Evolutionary conservation across 2,329 filamentous ascomycete genomes (phyloP).

Genomic region (Tolypocladium paradoxum): DNA sequence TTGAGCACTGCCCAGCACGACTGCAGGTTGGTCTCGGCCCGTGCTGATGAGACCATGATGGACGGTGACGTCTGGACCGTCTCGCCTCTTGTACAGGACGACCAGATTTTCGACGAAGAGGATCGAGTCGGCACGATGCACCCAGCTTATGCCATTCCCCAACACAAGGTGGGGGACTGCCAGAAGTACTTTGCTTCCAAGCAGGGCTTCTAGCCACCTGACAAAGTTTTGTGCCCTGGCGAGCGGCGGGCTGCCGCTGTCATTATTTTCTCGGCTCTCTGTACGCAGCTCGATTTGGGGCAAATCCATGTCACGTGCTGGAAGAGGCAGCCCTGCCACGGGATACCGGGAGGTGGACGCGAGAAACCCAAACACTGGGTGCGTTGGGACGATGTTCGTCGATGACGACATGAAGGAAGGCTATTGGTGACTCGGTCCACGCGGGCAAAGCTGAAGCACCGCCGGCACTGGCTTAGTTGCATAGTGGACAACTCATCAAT

Average conservation of each 20-base stretch:
- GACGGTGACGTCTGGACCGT: constrained; percentile 33
- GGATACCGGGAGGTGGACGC: neutral
- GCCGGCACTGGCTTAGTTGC: neutral
- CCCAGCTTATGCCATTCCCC: constrained; percentile 77
- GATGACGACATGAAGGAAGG: neutral
- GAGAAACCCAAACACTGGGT: neutral
- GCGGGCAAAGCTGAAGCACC: neutral
- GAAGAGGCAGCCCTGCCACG: neutral
- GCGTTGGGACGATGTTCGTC: neutral
- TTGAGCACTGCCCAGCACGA: constrained; percentile 72
- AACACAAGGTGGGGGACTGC: constrained; percentile 53
- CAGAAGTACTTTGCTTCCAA: constrained; percentile 54
- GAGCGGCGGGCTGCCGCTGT: neutral
- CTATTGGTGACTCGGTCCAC: neutral
- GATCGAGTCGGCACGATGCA: constrained; percentile 65
- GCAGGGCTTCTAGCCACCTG: constrained; percentile 38
- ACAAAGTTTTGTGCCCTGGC: neutral
- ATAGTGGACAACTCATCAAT: constrained; percentile 3
- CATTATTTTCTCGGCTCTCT: neutral
- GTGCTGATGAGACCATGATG: constrained; percentile 21
- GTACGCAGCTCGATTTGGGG: neutral
- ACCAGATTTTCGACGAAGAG: constrained; percentile 56
- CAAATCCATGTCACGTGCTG: neutral
- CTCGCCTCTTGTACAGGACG: constrained; percentile 39
- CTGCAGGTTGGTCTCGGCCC: constrained; percentile 34